These are phyloP conservation scores for Rauvolfia tetraphylla DNA, from an alignment of 257 asterid species.

Conservation along the genomic window DNA sequence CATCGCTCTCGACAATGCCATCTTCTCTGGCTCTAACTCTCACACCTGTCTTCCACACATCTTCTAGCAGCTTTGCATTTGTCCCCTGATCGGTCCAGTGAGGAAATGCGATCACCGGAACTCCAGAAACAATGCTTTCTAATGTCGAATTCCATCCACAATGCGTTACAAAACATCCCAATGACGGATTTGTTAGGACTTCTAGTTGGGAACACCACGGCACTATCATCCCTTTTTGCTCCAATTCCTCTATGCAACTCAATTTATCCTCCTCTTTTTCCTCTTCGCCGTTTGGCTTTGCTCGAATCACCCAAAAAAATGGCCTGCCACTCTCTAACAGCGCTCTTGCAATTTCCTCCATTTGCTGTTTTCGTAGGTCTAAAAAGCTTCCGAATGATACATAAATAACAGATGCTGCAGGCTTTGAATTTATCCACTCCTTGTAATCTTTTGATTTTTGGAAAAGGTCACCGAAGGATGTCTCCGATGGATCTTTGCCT, in stretches of 20 bases:
- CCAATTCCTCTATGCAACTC: conserved; percentile 23
- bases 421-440: conserved; percentile 30
- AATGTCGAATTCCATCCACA: conserved; percentile 40
- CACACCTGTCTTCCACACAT: conserved; percentile 29
- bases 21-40: conserved; percentile 17
- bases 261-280: conserved; percentile 12
- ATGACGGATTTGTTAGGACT: conserved; percentile 25
- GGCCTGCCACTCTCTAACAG: conserved; percentile 17
- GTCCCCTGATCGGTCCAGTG: conserved; percentile 35
- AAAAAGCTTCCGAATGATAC: conserved; percentile 33
- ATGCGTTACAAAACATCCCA: conserved; percentile 35
- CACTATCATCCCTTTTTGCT: conserved; percentile 29
- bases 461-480: conserved; percentile 19
- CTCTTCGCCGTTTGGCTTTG: neutral
- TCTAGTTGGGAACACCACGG: conserved; percentile 42
- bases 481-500: conserved; percentile 16
- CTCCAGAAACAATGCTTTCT: conserved; percentile 23
- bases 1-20: conserved; percentile 23
- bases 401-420: conserved; percentile 24
- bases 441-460: conserved; percentile 13
- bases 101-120: conserved; percentile 31
- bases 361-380: conserved; percentile 17
- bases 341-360: conserved; percentile 28
- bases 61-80: conserved; percentile 28
- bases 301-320: conserved; percentile 39